Conservation (phyloP, 176 grass and related monocot species). For the Carex parvula region DNA sequence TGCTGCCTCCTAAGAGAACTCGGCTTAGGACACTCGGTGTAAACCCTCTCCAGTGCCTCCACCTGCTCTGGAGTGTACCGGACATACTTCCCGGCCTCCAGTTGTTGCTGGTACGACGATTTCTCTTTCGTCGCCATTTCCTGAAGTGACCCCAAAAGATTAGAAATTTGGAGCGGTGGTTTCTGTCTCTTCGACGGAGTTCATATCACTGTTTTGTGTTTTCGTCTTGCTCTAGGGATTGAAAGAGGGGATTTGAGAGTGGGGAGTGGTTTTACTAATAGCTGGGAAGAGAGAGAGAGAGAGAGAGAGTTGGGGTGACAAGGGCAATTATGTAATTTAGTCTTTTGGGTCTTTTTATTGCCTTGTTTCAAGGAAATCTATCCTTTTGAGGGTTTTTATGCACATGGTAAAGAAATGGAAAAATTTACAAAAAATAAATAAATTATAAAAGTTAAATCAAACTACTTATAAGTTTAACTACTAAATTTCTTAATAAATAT, state of each 20-base stretch:
- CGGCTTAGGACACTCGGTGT: slow-evolving; percentile 95
- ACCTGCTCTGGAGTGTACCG: slow-evolving; percentile 98
- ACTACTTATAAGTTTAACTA: too few species aligned
- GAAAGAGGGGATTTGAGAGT: not conserved
- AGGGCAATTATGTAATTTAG: slow-evolving; percentile 2
- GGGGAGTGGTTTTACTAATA: slow-evolving; percentile 7
- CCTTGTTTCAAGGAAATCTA: slow-evolving; percentile 20
- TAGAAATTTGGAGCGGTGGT: not conserved
- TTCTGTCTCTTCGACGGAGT: not conserved
- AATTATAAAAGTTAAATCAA: too few species aligned
- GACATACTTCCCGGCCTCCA: slow-evolving; percentile 94
- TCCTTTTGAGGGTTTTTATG: slow-evolving; percentile 19
- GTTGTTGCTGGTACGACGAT: slow-evolving; percentile 35
- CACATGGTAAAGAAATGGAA: not conserved
- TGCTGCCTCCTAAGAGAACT: slow-evolving; percentile 82
- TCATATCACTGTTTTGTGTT: slow-evolving; percentile 31
- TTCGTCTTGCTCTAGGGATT: not conserved
- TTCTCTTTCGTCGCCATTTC: slow-evolving; percentile 57
- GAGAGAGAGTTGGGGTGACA: not conserved
- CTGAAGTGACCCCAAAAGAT: not conserved
- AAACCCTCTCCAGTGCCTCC: slow-evolving; percentile 94
- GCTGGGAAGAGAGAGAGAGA: not conserved
- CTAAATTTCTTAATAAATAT: too few species aligned
- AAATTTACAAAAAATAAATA: too few species aligned
- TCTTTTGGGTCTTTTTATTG: slow-evolving; percentile 17